Evolutionary conservation across 1,284 basidiomycete species (phyloP).

Genomic region (Trichosporon faecale): DNA sequence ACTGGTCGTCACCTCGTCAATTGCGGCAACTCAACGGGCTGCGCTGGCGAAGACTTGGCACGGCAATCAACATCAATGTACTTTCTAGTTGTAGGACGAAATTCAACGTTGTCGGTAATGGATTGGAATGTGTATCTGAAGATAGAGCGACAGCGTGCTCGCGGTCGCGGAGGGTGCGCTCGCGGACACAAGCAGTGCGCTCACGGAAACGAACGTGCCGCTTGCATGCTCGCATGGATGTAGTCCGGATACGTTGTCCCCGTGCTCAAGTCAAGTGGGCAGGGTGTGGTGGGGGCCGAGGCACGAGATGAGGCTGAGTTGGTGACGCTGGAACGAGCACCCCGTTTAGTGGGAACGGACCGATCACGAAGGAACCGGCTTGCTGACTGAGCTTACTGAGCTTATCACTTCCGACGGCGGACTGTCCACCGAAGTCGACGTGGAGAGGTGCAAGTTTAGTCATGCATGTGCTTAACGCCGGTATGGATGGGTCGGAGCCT

Average conservation of each 20-base stretch:
- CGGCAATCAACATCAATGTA: neutral
- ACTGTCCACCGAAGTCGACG: neutral
- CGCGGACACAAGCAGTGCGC: too few species aligned
- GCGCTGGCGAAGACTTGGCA: neutral
- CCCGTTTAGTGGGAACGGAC: neutral
- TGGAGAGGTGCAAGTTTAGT: neutral
- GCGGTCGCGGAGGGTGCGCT: too few species aligned
- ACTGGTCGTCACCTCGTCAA: neutral
- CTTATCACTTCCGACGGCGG: slow-evolving; percentile 5
- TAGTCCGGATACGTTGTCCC: neutral
- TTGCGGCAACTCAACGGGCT: neutral
- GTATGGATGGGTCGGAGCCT: neutral
- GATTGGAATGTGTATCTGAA: neutral
- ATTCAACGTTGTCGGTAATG: neutral
- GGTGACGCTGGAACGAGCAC: neutral
- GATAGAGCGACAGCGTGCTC: neutral
- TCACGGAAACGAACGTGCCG: neutral
- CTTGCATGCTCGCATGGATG: neutral
- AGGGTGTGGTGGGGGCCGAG: neutral
- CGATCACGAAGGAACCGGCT: neutral
- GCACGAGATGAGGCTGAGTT: neutral
- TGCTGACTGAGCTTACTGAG: neutral
- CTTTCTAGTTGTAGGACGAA: neutral
- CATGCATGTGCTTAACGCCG: neutral
- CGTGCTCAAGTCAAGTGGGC: too few species aligned